Percentiles rank a stretch among this genome's conserved stretches.
Evolutionary conservation across 495 filamentous ascomycete species (phyloP).

Genomic region (Podospora pseudocomata): DNA sequence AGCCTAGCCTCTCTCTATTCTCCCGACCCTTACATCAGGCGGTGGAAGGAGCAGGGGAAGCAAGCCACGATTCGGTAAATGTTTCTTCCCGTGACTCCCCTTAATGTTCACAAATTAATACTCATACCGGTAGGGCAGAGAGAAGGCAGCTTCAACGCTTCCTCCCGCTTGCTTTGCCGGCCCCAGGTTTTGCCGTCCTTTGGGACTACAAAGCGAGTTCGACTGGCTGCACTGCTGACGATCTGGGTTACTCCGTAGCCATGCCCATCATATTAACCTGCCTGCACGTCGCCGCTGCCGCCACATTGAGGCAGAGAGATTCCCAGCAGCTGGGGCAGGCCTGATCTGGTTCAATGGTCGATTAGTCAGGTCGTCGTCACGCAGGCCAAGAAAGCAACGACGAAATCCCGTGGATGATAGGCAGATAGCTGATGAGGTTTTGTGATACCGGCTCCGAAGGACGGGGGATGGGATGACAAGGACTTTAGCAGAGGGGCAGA

Average conservation of each 20-base stretch:
- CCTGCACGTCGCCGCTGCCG: neutral
- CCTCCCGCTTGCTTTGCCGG: neutral
- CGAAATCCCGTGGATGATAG: neutral
- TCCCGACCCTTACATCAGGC: neutral
- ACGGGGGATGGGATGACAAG: neutral
- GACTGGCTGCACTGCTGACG: neutral
- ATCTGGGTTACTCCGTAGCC: neutral
- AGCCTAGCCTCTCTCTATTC: neutral
- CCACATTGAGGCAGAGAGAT: neutral
- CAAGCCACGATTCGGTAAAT: conserved; percentile 11
- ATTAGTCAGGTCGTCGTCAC: neutral
- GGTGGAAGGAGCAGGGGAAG: neutral
- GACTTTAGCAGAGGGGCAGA: neutral
- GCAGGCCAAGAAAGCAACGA: conserved; percentile 1
- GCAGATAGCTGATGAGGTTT: neutral
- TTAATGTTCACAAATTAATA: neutral
- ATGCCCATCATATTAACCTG: neutral
- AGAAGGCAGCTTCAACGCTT: neutral
- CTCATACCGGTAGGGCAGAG: conserved; percentile 10
- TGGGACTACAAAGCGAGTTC: neutral
- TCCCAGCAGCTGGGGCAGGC: neutral
- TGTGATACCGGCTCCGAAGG: neutral
- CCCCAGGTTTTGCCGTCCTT: neutral
- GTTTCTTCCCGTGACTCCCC: neutral
- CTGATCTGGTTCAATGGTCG: neutral